Base-by-base conservation (phyloP, 2,329 filamentous ascomycete genomes). In the Bipolaris sorokiniana region DNA sequence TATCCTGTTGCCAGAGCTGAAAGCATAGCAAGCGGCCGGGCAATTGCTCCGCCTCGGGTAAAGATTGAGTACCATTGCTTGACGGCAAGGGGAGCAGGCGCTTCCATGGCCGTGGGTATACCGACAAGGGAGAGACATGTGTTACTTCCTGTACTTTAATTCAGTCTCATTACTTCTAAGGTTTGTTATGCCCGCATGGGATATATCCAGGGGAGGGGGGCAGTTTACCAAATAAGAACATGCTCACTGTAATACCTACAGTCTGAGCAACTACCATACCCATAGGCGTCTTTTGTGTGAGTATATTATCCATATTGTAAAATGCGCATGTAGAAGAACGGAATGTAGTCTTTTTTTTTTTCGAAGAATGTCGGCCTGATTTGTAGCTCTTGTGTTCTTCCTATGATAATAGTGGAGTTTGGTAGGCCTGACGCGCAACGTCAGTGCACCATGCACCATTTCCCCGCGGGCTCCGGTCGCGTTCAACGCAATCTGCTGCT, bases 21-120 rank as follows among this genome's bases (percentile, higher is more conserved):
- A 23, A 81, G 23, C n/a, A 80, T 54, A 5, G 79, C 72, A 7
- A 81, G 55, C 1, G 74, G 59, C 0, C 79, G 78, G 18, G 81
- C 77, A 37, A 78, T 51, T 64, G 58, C 51, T 69, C 65, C 77
- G 48, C 81, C 81, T 2, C 67, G 62, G 16, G 71, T 65, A 71
- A 76, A 82, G 56, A 79, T 70, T 38, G 69, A 76, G 56, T 71
- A 65, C 84, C 84, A 88, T 73, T 88, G 85, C 37, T 77, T 78
- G 31, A 83, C 81, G 58, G 86, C 80, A 10, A 86, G 73, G 1
- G 81, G 81, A 1, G 82, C 79, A 1, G 86, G 86, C 0, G 83
- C 81, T 56, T 83, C 77, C 56, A 88, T 79, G 7, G 87, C 72
- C 38, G 82, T 79, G 1, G 85, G 85, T 1, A 84, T 67, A n/a